Evolutionary conservation across 805 yeast genomes (phyloP).

Genomic region (Metschnikowia henanensis): DNA sequence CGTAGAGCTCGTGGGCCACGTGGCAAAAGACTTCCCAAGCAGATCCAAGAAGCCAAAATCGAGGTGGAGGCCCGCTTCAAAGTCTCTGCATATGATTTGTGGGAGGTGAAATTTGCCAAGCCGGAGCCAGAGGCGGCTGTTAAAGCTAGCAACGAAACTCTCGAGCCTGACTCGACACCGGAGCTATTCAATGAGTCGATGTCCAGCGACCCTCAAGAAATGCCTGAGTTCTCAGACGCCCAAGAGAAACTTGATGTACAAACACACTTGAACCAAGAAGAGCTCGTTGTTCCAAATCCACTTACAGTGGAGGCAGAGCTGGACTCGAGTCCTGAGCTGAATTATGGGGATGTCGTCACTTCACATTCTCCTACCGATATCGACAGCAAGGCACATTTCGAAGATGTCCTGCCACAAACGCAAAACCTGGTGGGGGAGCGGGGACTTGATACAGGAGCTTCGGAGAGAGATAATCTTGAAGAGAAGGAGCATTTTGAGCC

Average conservation of each 20-base stretch:
- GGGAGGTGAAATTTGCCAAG: conserved; percentile 29
- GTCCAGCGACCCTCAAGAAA: too few relatives aligned
- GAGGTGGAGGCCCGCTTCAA: conserved; percentile 36
- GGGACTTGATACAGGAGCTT: too few relatives aligned
- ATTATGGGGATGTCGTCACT: neutral
- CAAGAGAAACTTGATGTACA: too few relatives aligned
- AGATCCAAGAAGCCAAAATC: conserved; percentile 44
- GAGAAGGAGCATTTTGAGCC: too few relatives aligned
- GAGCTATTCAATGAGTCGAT: neutral
- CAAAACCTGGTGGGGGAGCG: too few relatives aligned
- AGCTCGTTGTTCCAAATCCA: too few relatives aligned
- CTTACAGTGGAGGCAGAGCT: neutral
- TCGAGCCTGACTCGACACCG: neutral
- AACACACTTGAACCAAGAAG: too few relatives aligned
- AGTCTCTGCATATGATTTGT: conserved; percentile 33
- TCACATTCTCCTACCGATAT: neutral
- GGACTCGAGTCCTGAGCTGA: neutral
- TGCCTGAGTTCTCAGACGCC: too few relatives aligned
- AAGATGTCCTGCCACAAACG: neutral
- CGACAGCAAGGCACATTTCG: neutral
- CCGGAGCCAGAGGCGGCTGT: neutral
- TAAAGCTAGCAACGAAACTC: neutral
- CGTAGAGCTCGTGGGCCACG: conserved; percentile 71
- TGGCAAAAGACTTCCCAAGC: conserved; percentile 66
- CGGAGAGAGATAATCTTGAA: too few relatives aligned